Evolutionary conservation across 805 yeast genomes (phyloP).

Genomic region (Myxozyma sirexii): DNA sequence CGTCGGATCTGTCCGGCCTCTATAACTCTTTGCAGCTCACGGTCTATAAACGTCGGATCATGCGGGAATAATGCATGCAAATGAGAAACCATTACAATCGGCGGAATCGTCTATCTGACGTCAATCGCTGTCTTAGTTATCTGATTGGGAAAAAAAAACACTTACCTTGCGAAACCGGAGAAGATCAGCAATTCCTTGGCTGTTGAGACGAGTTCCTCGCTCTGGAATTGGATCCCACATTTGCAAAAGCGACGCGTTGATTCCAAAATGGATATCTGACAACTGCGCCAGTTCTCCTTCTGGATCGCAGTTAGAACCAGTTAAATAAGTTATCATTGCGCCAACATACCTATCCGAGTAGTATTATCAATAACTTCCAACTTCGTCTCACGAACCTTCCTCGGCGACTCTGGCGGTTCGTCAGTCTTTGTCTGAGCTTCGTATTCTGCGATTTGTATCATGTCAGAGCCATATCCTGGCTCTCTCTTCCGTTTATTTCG

Average conservation of each 20-base stretch:
- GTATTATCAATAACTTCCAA: slow-evolving; percentile 13
- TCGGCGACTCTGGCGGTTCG: slow-evolving; percentile 2
- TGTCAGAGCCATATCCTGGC: slow-evolving; percentile 18
- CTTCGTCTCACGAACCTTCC: slow-evolving; percentile 10
- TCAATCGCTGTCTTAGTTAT: background rate
- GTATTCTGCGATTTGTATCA: slow-evolving; percentile 14
- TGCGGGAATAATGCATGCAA: slow-evolving; percentile 44
- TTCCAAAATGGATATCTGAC: slow-evolving; percentile 36
- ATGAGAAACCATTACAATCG: slow-evolving; percentile 41
- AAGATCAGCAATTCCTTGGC: slow-evolving; percentile 37
- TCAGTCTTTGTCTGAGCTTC: slow-evolving; percentile 4
- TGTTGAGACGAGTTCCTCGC: slow-evolving; percentile 36
- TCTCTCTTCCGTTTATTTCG: slow-evolving; percentile 24
- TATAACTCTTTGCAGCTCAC: slow-evolving; percentile 37
- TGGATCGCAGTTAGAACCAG: too few species aligned
- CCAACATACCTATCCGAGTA: slow-evolving; percentile 18
- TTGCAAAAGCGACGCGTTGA: slow-evolving; percentile 35
- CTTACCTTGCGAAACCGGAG: slow-evolving; percentile 36
- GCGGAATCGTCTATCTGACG: slow-evolving; percentile 36
- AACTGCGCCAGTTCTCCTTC: slow-evolving; percentile 26
- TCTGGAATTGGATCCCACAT: slow-evolving; percentile 44
- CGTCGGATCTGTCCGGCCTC: slow-evolving; percentile 38
- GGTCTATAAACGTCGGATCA: slow-evolving; percentile 45
- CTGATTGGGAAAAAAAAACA: background rate
- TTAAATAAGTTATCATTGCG: too few species aligned